phyloP scores from a whole-genome alignment of 257 asterid genomes.

The Penstemon eatonii region DNA sequence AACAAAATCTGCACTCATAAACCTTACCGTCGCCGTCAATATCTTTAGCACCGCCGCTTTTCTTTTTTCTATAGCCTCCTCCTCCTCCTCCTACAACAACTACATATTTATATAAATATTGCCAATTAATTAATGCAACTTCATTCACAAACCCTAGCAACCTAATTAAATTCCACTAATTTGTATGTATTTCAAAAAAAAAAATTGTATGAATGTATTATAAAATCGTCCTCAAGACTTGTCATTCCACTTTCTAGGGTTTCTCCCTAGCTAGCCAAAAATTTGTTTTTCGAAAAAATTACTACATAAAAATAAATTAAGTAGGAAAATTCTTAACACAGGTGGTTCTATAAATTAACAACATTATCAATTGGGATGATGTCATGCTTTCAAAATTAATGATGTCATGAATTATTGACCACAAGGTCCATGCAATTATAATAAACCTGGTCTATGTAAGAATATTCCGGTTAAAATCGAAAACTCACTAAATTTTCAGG shows the following conservation, averaged over 20 bases:
- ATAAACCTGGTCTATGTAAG: too few species aligned
- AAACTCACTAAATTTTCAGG: too few species aligned
- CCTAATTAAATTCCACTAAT: conserved; percentile 18
- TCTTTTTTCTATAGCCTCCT: conserved; percentile 64
- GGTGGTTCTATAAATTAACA: not conserved
- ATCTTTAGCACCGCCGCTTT: conserved; percentile 68
- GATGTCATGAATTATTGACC: too few species aligned
- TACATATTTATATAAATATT: conserved; percentile 1
- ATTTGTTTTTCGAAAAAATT: not conserved
- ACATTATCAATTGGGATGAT: too few species aligned
- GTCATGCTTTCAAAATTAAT: too few species aligned
- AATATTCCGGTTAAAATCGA: too few species aligned
- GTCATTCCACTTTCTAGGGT: conserved; percentile 46
- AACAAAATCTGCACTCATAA: conserved; percentile 96
- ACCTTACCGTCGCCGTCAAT: conserved; percentile 69
- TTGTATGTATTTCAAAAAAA: conserved; percentile 2
- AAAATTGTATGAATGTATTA: not conserved
- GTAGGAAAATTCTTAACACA: not conserved
- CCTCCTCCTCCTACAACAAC: conserved; percentile 34
- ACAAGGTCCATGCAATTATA: too few species aligned
- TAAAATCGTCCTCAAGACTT: conserved; percentile 25
- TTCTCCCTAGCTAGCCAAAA: conserved; percentile 24
- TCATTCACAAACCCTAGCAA: not conserved
- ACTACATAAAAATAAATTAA: not conserved
- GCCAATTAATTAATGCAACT: conserved; percentile 56